Base-by-base conservation (phyloP, 345 rosid species). In the Erysimum cheiranthoides region DNA sequence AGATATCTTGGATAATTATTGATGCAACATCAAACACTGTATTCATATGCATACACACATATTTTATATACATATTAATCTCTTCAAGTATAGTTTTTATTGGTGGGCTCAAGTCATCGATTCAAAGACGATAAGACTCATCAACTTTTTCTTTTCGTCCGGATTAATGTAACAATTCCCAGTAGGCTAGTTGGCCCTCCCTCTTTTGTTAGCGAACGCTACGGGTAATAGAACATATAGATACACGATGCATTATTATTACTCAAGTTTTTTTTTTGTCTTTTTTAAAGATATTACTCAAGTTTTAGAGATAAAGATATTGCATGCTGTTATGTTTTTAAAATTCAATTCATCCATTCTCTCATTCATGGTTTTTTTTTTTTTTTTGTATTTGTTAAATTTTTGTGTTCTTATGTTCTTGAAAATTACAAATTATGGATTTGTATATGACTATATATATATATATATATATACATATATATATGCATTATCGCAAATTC, bases 101-200 rank as follows among this genome's bases (percentile, higher is more conserved):
- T 4, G 21, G 74, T 76, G 58, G 79, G 75, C n/a, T n/a, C n/a
- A 58, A 61, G n/a, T 68, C 12, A 50, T 75, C 60, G 54, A 40
- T 8, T 12, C 47, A 68, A 52, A 68, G 62, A 61, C 30, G 68
- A 59, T 75, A 67, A 67, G 79, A 31, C 56, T 31, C 56, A 27
- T 68, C 21, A 76, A 69, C 74, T 16, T 74, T 74, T 68, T 51
- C 69, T 68, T 35, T 5, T 69, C 52, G 79, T 68, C 74, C 47
- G 70, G 70, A 53, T 69, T 52, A 69, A 51, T 61, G 75, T 69
- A 76, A 69, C 70, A 50, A 52, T 35, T 10, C 74, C 69, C 51
- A 70, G 9, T 76, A 43, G 58, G 25, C 75, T 53, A 76, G 16
- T 76, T 76, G 46, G 54, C 68, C 13, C 30, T 27, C 18, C 59